These are phyloP conservation scores for Stevia rebaudiana DNA, from an alignment of 140 eudicot species.

Conservation along the genomic window DNA sequence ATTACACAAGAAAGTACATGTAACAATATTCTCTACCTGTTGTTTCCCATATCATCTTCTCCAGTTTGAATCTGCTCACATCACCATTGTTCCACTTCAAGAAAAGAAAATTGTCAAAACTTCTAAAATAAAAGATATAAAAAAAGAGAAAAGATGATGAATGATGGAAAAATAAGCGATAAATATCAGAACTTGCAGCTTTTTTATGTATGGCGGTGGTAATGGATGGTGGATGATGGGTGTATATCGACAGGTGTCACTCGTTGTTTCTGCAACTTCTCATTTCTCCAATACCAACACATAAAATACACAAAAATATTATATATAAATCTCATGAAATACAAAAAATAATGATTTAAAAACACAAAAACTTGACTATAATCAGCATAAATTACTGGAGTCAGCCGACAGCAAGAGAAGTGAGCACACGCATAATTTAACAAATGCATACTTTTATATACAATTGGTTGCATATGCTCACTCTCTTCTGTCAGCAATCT, in stretches of 20 bases:
- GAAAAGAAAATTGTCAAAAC: neutral
- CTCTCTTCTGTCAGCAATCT: conserved; percentile 57
- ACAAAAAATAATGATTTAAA: neutral
- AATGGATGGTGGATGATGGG: conserved; percentile 8
- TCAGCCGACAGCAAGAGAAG: conserved; percentile 54
- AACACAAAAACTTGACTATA: neutral
- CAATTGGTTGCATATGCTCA: conserved; percentile 49
- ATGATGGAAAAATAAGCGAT: neutral
- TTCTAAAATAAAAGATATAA: neutral
- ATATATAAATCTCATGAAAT: neutral
- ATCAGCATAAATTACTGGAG: neutral
- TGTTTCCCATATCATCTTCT: conserved; percentile 25
- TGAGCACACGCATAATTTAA: conserved; percentile 42
- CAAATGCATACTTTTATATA: conserved; percentile 27
- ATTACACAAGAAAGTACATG: conserved; percentile 28
- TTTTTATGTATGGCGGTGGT: conserved; percentile 14
- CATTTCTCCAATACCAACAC: conserved; percentile 9
- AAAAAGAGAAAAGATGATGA: neutral
- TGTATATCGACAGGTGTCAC: conserved; percentile 28
- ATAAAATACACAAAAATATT: conserved; percentile 12
- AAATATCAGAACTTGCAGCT: conserved; percentile 25
- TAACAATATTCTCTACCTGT: conserved; percentile 9
- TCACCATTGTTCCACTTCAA: conserved; percentile 8
- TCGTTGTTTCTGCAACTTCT: conserved; percentile 15
- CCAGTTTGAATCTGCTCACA: conserved; percentile 21